Evolutionary conservation across 73 alveolate genomes (phyloP).

Genomic region (Symbiodinium pilosum): DNA sequence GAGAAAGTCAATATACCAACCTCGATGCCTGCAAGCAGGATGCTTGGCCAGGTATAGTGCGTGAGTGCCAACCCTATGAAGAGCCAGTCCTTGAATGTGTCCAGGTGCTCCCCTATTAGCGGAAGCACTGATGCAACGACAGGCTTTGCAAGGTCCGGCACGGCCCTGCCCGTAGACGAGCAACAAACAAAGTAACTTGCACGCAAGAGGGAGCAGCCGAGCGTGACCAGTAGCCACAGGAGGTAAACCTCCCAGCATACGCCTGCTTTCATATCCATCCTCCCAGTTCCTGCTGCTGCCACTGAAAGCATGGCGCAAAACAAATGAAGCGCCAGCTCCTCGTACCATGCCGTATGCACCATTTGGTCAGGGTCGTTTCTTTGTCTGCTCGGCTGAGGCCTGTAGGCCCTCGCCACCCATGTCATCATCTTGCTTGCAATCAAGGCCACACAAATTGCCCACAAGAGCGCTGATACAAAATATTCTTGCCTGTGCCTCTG

Average conservation of each 20-base stretch:
- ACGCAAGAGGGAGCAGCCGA: not conserved
- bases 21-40: not conserved
- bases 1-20: not conserved
- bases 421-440: not conserved
- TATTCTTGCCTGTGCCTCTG: slow-evolving; percentile 1
- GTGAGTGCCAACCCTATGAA: slow-evolving; percentile 42
- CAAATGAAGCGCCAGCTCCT: not conserved
- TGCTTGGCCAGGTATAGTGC: not conserved
- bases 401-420: not conserved
- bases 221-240: not conserved
- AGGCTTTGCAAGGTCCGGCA: slow-evolving; percentile 25
- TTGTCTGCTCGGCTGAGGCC: not conserved
- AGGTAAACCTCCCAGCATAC: slow-evolving; percentile 80
- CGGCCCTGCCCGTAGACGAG: not conserved
- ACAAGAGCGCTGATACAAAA: not conserved
- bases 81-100: slow-evolving; percentile 77
- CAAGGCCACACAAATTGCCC: not conserved
- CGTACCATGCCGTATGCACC: not conserved
- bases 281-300: not conserved
- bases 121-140: slow-evolving; percentile 2
- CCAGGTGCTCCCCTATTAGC: slow-evolving; percentile 43
- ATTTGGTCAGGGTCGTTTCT: too few species aligned
- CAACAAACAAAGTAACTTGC: not conserved
- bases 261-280: slow-evolving; percentile 17
- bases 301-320: slow-evolving; percentile 3